phyloP scores from a whole-genome alignment of 352 stramenopile genomes.

The Aphanomyces cochlioides region DNA sequence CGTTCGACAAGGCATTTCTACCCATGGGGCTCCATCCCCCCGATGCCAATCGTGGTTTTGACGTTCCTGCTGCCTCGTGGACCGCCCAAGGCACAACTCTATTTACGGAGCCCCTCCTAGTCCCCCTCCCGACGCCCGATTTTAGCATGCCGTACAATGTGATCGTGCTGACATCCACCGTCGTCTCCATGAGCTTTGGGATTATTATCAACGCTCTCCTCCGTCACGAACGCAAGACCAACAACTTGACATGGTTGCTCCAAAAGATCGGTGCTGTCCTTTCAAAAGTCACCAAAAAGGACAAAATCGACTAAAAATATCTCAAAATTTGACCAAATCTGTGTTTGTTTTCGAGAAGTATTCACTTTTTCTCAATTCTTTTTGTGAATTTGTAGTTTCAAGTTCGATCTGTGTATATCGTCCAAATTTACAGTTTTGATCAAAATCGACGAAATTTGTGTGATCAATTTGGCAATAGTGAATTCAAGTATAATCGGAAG shows the following conservation, averaged over 20 bases:
- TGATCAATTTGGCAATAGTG: too few relatives aligned
- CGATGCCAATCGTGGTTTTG: constrained; percentile 83
- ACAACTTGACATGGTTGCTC: constrained; percentile 17
- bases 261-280: neutral
- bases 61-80: constrained; percentile 39
- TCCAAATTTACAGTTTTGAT: too few relatives aligned
- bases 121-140: constrained; percentile 78
- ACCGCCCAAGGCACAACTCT: constrained; percentile 36
- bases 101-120: constrained; percentile 77
- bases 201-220: constrained; percentile 79
- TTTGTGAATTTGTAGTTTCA: too few relatives aligned
- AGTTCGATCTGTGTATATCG: too few relatives aligned
- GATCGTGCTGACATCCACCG: constrained; percentile 87
- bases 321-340: too few relatives aligned
- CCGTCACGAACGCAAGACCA: constrained; percentile 34
- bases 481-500: too few relatives aligned
- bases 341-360: too few relatives aligned
- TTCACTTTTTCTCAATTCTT: too few relatives aligned
- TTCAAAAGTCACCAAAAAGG: neutral
- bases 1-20: constrained; percentile 80
- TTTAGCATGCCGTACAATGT: constrained; percentile 91
- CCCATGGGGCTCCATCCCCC: constrained; percentile 77
- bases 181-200: constrained; percentile 82
- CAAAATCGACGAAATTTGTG: too few relatives aligned
- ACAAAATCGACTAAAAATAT: constrained; percentile 4